Base-by-base conservation (phyloP, 2,329 filamentous ascomycete species). In the Ophiostoma populinum region DNA sequence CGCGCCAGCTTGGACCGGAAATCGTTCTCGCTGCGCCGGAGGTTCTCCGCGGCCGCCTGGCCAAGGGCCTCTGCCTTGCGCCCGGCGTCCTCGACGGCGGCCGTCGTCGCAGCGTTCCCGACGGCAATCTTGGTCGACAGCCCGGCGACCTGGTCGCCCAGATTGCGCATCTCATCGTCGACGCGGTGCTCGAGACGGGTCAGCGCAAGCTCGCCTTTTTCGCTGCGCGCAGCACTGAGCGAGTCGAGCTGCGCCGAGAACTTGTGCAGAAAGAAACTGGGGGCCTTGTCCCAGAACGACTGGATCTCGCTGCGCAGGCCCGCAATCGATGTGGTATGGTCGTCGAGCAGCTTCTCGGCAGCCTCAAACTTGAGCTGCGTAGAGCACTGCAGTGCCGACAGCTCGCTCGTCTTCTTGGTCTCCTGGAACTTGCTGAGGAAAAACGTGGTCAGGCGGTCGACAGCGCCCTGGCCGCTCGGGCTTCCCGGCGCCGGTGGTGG, bases 381-480 rank as follows among this genome's bases (percentile, higher is more conserved):
- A 0, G 21, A 32, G 19, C 35, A 38, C 25, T 43, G 36, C 7
- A 43, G 19, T 3, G 21, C 20, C 2, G 32, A n/a, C 5, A 45
- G 19, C 1, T 35, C 33, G 30, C 16, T 37, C 4, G 42, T 33
- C 5, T 34, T 38, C 15, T 40, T 42, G 15, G 35, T 28, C 10
- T 45, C 39, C 12, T 45, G 43, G 17, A 45, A 39, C 10, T 32
- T 39, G 22, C 31, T n/a, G 11, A 43, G 24, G 16, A 45, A 43
- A n/a, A 32, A 43, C 1, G 41, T 33, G 7, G 43, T 33, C 6
- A 45, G 24, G 12, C 35, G 19, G n/a, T 43, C 41, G 11, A 45
- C 38, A 2, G 31, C 18, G 21, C 32, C 18, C 10, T 18, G 25
- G 16, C 32, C 16, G 6, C 21, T 4, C 9, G 30, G 24, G 21